Evolutionary conservation across 2,329 filamentous ascomycete genomes (phyloP).

Genomic region (Stagonosporopsis rhizophila): DNA sequence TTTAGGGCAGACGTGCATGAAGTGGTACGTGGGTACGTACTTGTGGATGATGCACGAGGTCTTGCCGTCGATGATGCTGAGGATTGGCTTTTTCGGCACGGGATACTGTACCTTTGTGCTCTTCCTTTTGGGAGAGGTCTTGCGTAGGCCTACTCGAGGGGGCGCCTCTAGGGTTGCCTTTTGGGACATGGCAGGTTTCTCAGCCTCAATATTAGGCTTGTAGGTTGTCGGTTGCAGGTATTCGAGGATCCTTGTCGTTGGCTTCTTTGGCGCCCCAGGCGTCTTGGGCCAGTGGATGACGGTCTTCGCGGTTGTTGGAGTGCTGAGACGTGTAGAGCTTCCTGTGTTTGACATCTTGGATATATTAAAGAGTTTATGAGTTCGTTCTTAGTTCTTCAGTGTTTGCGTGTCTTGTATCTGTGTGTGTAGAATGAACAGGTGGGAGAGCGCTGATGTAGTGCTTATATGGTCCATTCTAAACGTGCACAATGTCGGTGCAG

Average conservation of each 20-base stretch:
- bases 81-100: not conserved
- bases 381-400: not conserved
- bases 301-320: not conserved
- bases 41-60: not conserved
- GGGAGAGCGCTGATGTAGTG: not conserved
- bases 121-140: not conserved
- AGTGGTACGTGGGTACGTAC: not conserved
- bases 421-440: not conserved
- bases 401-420: not conserved
- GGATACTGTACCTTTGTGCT: not conserved
- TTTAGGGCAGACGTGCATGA: not conserved
- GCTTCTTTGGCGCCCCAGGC: not conserved
- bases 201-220: not conserved
- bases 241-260: not conserved
- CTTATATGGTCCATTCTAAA: not conserved
- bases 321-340: not conserved
- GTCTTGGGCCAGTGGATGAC: not conserved
- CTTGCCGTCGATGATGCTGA: conserved; percentile 5
- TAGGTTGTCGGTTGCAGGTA: not conserved
- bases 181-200: not conserved
- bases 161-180: conserved; percentile 1
- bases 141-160: not conserved
- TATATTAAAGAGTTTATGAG: not conserved
- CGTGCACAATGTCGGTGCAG: not conserved
- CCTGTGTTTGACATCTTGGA: not conserved